phyloP scores from a whole-genome alignment of 768 basidiomycete species.

The Paxillus involutus region DNA sequence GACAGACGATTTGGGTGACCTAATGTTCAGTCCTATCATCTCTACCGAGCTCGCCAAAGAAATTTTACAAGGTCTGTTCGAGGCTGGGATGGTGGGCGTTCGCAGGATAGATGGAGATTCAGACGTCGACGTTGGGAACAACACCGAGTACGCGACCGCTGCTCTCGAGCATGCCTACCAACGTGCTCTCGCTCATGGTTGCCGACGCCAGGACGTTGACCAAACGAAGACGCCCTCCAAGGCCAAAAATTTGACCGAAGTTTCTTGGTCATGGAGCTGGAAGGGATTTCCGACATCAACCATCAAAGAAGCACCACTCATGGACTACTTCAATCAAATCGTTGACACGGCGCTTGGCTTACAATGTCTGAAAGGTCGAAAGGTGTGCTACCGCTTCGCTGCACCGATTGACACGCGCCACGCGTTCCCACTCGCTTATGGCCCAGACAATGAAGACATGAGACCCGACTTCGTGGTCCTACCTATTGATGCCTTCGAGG shows the following conservation, averaged over 20 bases:
- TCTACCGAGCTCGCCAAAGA: neutral
- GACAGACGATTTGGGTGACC: neutral
- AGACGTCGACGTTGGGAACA: neutral
- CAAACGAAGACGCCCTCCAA: neutral
- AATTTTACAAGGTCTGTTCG: neutral
- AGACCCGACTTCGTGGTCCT: slow-evolving; percentile 5
- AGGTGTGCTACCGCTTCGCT: neutral
- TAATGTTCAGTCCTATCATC: neutral
- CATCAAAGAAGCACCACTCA: neutral
- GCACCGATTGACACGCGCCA: neutral
- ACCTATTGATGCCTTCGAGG: neutral
- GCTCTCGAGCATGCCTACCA: neutral
- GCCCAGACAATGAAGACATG: slow-evolving; percentile 1
- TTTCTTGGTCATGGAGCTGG: neutral
- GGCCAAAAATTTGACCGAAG: neutral
- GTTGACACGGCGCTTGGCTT: neutral
- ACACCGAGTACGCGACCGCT: neutral
- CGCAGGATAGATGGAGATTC: neutral
- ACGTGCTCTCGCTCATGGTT: neutral
- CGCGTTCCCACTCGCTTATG: neutral
- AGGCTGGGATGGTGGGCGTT: neutral
- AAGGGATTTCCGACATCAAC: neutral
- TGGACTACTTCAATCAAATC: neutral
- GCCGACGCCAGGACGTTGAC: neutral
- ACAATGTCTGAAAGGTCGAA: neutral